phyloP scores from a whole-genome alignment of 192 early-diverging fungal species.

The Mortierella claussenii region DNA sequence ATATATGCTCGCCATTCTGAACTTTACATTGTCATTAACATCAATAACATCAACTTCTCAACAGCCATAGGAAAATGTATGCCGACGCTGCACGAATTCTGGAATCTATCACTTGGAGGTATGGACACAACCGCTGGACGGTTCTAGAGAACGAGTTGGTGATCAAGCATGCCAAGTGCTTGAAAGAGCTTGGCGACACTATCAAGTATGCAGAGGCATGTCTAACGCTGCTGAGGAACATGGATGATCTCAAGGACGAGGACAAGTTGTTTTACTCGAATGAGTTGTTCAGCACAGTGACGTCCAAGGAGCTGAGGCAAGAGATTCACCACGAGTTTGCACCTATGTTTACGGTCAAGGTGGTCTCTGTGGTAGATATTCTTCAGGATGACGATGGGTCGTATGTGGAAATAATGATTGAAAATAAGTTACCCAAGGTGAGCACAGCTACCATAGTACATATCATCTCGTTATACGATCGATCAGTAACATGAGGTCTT shows the following conservation, averaged over 20 bases:
- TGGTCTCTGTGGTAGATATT: conserved; percentile 67
- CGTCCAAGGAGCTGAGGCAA: conserved; percentile 26
- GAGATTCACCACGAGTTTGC: conserved; percentile 61
- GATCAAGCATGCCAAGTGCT: conserved; percentile 73
- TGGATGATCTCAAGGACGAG: conserved; percentile 55
- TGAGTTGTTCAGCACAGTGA: conserved; percentile 56
- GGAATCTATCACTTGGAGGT: conserved; percentile 67
- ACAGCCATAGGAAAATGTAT: conserved; percentile 65
- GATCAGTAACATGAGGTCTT: too few relatives aligned
- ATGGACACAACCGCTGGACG: conserved; percentile 70
- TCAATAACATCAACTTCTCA: too few relatives aligned
- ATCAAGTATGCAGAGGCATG: conserved; percentile 61
- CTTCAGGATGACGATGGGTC: conserved; percentile 65
- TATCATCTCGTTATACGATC: too few relatives aligned
- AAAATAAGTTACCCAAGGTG: conserved; percentile 70
- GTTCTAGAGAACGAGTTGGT: conserved; percentile 72
- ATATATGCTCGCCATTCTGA: too few relatives aligned
- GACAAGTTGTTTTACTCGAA: conserved; percentile 57
- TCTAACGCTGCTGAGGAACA: conserved; percentile 62
- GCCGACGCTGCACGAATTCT: conserved; percentile 71
- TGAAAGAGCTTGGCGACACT: conserved; percentile 62
- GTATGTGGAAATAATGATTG: conserved; percentile 61
- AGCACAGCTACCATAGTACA: background rate
- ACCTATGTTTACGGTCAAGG: conserved; percentile 64
- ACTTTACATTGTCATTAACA: too few relatives aligned